phyloP scores from a whole-genome alignment of 345 rosid genomes.

The Boechera divaricarpa region DNA sequence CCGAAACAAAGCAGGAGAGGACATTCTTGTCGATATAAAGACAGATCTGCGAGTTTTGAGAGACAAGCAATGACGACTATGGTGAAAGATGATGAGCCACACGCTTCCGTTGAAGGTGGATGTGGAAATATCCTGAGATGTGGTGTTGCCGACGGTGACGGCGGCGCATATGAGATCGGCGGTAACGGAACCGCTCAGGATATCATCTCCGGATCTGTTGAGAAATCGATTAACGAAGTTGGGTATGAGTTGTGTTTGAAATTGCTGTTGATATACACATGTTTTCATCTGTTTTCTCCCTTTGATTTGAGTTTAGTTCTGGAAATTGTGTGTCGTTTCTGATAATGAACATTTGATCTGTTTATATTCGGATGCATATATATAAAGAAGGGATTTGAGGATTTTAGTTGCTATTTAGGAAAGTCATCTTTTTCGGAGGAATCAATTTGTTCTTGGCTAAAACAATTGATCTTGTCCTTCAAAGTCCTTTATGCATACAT shows the following conservation, averaged over 20 bases:
- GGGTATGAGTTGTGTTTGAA: slow-evolving; percentile 31
- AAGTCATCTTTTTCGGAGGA: neutral
- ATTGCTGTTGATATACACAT: slow-evolving; percentile 19
- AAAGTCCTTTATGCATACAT: neutral
- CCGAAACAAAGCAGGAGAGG: neutral
- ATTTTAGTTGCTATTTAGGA: slow-evolving; percentile 25
- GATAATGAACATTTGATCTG: neutral
- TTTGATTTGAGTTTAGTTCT: slow-evolving; percentile 9
- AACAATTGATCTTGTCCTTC: slow-evolving; percentile 7
- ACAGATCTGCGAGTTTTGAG: slow-evolving; percentile 3
- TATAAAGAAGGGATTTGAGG: neutral
- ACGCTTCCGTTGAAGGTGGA: slow-evolving; percentile 17
- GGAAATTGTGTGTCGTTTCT: neutral
- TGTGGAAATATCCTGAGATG: neutral
- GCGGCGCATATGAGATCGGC: slow-evolving; percentile 30
- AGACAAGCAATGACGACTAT: slow-evolving; percentile 17
- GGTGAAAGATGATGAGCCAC: slow-evolving; percentile 42
- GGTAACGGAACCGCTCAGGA: slow-evolving; percentile 34
- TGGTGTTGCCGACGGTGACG: slow-evolving; percentile 30
- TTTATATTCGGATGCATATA: neutral
- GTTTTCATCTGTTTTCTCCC: neutral
- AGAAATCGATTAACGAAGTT: slow-evolving; percentile 41
- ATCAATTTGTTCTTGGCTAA: neutral
- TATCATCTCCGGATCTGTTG: slow-evolving; percentile 46
- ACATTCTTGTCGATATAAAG: neutral